Base-by-base conservation (phyloP, 2,329 filamentous ascomycete genomes). In the Sarocladiaceae sp. region DNA sequence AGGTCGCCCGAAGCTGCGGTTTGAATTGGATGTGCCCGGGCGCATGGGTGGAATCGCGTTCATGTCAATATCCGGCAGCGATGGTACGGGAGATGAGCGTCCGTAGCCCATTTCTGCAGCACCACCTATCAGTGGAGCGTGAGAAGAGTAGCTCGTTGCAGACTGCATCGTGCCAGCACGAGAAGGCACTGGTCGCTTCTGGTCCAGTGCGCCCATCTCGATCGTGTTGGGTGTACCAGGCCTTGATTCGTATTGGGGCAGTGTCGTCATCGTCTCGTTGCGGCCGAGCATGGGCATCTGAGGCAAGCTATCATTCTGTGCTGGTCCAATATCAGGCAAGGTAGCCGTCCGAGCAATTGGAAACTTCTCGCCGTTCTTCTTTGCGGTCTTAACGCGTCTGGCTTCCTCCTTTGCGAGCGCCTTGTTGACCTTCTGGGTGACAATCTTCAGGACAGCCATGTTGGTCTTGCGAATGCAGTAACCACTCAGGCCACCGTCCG, bases 381-480 rank as follows among this genome's bases (percentile, higher is more conserved):
- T 72, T 3, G 73, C 74, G 15, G 65, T 68, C 54, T 66, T 74
- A 19, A 66, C 65, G 53, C 74, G 71, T 54, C 74, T 78, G 49
- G 71, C 73, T 59, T 85, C 82, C 44, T 93, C 85, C 55, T 89
- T 88, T 43, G 83, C 85, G 20, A 97, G 67, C 0, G 89, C 91
- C 62, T 88, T 90, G 65, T 93, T 88, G 55, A 95, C 86, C 66
- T 93, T 96, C 55, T 73, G 77, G 45, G 82, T 81, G 3, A 97
- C 90, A 52, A 97, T 93, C 53, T 81, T 81, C 58, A 85, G 85
- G 52, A 98, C 73, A 52, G 89, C 76, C 55, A 80, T 83, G 65
- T 95, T 94, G 60, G 95, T 83, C 69, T 97, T 97, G 35, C 89
- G 83, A 49, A 87, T 84, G 61, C 93, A 97, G 67, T 95, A 98